Conservation (phyloP, 73 alveolate species). For the Tetrahymena elliotti region DNA sequence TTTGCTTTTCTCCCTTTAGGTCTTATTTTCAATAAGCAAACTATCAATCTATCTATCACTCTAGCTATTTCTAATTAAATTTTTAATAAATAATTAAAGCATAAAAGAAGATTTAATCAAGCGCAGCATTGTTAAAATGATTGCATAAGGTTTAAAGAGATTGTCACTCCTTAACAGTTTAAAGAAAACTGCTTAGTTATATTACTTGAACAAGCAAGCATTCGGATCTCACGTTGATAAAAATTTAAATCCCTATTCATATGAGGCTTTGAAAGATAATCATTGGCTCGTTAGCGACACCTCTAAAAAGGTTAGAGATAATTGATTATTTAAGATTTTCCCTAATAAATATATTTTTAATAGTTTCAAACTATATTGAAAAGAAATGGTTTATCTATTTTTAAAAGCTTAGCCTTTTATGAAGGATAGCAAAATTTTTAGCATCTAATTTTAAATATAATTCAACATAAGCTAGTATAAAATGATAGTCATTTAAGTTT, state of each 20-base stretch:
- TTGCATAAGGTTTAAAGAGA: background rate
- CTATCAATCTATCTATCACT: background rate
- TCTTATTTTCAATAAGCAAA: background rate
- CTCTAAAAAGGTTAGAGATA: background rate
- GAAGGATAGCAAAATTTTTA: background rate
- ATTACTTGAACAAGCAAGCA: background rate
- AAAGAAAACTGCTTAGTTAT: background rate
- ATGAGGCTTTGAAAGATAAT: background rate
- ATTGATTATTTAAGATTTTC: background rate
- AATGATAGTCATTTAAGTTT: no score
- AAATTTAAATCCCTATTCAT: background rate
- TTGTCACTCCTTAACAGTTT: background rate
- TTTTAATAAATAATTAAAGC: background rate
- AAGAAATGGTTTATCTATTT: no score
- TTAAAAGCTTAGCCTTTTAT: background rate
- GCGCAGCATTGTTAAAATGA: background rate
- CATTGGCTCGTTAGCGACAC: background rate
- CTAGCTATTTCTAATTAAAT: background rate
- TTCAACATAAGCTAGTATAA: no score
- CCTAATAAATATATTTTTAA: background rate
- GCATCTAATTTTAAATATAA: background rate
- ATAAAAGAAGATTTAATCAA: background rate
- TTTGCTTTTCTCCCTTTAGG: background rate
- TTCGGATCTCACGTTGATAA: background rate
- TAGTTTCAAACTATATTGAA: background rate